phyloP scores from a whole-genome alignment of 768 basidiomycete genomes.

The Russula abietina region DNA sequence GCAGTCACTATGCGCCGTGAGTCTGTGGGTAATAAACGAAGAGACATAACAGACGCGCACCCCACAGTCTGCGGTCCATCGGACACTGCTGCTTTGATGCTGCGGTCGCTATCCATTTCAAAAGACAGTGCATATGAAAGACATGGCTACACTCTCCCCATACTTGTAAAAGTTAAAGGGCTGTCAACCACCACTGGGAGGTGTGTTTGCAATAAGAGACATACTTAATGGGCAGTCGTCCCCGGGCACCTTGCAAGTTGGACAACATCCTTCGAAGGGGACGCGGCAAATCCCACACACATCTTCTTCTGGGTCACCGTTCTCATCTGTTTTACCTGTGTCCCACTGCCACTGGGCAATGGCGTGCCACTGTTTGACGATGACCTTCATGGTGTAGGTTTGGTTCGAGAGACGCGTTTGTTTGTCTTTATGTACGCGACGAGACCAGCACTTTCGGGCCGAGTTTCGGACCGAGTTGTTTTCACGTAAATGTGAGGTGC shows the following conservation, averaged over 20 bases:
- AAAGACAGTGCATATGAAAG: slow-evolving; percentile 97
- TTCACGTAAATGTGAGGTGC: neutral
- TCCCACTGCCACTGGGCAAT: slow-evolving; percentile 91
- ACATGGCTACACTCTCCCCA: slow-evolving; percentile 98
- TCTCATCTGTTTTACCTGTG: slow-evolving; percentile 39
- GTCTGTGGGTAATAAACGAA: neutral
- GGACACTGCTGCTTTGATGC: slow-evolving; percentile 95
- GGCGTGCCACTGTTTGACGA: slow-evolving; percentile 78
- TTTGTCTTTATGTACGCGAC: slow-evolving; percentile 25
- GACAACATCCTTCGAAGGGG: slow-evolving; percentile 91
- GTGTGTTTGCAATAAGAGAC: slow-evolving; percentile 29
- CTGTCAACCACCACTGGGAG: neutral
- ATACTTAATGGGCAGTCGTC: slow-evolving; percentile 90
- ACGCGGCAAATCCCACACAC: slow-evolving; percentile 87
- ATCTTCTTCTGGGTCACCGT: slow-evolving; percentile 57
- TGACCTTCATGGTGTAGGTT: slow-evolving; percentile 59
- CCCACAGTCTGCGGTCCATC: slow-evolving; percentile 95
- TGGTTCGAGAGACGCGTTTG: slow-evolving; percentile 22
- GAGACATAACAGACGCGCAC: slow-evolving; percentile 40
- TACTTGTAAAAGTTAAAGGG: slow-evolving; percentile 43
- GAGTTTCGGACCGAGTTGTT: neutral
- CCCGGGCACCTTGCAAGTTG: slow-evolving; percentile 92
- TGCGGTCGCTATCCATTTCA: slow-evolving; percentile 90
- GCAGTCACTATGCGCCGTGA: slow-evolving; percentile 40
- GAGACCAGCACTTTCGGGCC: slow-evolving; percentile 7